Conservation (phyloP, 2,329 filamentous ascomycete genomes). For the Tolypocladium amazonense region DNA sequence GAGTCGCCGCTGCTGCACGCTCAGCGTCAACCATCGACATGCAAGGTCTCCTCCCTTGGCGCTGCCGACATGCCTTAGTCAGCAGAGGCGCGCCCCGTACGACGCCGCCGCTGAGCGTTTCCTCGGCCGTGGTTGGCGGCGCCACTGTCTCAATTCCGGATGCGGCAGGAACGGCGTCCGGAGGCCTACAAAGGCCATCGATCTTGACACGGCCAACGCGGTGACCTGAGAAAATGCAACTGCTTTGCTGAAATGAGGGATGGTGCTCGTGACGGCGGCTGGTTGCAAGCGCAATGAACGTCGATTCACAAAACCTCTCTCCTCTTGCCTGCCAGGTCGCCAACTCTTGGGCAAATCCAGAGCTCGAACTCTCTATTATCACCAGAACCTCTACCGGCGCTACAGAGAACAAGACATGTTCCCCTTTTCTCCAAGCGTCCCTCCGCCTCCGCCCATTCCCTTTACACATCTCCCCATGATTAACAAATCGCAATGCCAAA, state of each 20-base stretch:
- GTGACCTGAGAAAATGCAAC: neutral
- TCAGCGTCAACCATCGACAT: neutral
- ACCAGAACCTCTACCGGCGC: neutral
- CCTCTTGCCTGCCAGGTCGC: neutral
- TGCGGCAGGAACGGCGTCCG: neutral
- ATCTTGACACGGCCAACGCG: neutral
- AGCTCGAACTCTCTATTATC: neutral
- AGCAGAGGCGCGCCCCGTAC: neutral
- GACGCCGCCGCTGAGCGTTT: neutral
- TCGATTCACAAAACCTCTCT: neutral
- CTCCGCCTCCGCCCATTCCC: neutral
- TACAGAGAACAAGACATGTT: too few relatives aligned
- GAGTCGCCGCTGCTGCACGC: neutral
- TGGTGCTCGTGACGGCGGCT: neutral
- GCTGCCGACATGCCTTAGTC: neutral
- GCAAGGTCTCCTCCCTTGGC: neutral
- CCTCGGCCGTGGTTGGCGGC: neutral
- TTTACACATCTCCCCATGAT: constrained; percentile 6
- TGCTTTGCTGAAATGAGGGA: neutral
- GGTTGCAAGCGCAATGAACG: neutral
- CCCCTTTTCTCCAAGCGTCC: too few relatives aligned
- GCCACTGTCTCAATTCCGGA: neutral
- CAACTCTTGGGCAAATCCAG: neutral
- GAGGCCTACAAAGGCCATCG: neutral
- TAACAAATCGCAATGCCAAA: constrained; percentile 14